Percentiles rank a stretch among this genome's conserved stretches.
Evolutionary conservation across 2,329 filamentous ascomycete genomes (phyloP).

Genomic region (Cordyceps militaris): DNA sequence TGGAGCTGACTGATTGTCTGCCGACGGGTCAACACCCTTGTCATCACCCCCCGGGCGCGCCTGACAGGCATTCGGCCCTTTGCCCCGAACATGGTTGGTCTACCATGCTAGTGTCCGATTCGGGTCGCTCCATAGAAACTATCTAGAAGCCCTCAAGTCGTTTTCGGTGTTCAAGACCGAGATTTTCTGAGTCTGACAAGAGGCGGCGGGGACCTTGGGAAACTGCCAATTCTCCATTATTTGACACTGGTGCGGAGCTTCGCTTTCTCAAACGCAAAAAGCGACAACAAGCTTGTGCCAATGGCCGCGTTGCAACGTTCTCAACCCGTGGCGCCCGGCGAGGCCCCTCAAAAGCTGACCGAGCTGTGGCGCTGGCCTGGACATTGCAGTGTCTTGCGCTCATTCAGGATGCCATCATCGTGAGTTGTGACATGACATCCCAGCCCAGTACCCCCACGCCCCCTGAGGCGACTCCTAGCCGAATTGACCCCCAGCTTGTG

Average conservation of each 20-base stretch:
- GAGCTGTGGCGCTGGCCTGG: background rate
- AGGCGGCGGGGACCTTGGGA: background rate
- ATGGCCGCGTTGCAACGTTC: background rate
- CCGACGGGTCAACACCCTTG: no score
- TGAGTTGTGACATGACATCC: background rate
- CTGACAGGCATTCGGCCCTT: constrained; percentile 3
- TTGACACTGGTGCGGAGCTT: background rate
- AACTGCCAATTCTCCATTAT: background rate
- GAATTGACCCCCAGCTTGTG: background rate
- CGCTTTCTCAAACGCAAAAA: background rate
- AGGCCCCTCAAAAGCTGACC: background rate
- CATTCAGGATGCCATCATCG: background rate
- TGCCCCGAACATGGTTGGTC: background rate
- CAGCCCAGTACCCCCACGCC: background rate
- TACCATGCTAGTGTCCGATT: background rate
- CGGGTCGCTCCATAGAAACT: constrained; percentile 1
- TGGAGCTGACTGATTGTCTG: no score
- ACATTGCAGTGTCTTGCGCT: background rate
- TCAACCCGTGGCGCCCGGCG: background rate
- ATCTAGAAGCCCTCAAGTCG: background rate
- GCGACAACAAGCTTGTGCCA: background rate
- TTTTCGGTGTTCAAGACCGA: constrained; percentile 1
- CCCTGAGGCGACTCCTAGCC: background rate
- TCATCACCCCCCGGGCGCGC: background rate
- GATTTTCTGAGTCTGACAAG: background rate